These are phyloP conservation scores for Candida hungchunana DNA, from an alignment of 805 yeast genomes.

Conservation along the genomic window DNA sequence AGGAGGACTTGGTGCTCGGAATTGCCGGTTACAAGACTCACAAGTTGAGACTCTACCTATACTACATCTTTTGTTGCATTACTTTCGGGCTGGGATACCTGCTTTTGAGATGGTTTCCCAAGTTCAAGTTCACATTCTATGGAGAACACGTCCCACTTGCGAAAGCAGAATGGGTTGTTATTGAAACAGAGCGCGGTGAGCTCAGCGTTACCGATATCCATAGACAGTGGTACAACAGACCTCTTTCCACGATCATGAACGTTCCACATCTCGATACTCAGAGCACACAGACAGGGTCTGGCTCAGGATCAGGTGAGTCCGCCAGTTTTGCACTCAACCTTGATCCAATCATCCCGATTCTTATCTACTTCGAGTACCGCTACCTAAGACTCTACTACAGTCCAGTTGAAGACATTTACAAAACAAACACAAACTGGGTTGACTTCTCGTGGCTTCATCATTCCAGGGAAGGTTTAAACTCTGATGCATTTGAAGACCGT, in stretches of 20 bases:
- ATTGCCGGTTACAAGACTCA: constrained; percentile 82
- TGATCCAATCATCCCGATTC: constrained; percentile 51
- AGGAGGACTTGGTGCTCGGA: constrained; percentile 91
- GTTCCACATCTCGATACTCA: constrained; percentile 26
- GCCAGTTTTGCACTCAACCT: constrained; percentile 9
- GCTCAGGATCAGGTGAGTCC: constrained; percentile 17
- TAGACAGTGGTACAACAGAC: constrained; percentile 61
- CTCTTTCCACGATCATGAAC: constrained; percentile 63
- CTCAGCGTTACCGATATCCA: constrained; percentile 54
- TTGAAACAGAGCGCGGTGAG: constrained; percentile 93
- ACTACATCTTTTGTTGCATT: constrained; percentile 47
- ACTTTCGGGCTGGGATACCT: constrained; percentile 75
- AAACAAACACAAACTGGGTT: constrained; percentile 82
- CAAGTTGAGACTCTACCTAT: constrained; percentile 39
- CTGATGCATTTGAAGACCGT: constrained; percentile 65
- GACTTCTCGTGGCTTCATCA: constrained; percentile 72
- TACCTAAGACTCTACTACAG: constrained; percentile 79
- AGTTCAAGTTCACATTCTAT: constrained; percentile 59
- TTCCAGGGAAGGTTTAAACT: constrained; percentile 63
- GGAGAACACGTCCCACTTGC: constrained; percentile 71
- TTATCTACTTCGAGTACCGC: constrained; percentile 74
- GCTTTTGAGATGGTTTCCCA: constrained; percentile 81
- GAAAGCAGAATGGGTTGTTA: constrained; percentile 84
- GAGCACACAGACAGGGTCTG: constrained; percentile 4
- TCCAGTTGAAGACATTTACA: constrained; percentile 83